A percentile compares a stretch with the other conserved stretches of the same genome.
phyloP scores from a whole-genome alignment of 2,329 filamentous ascomycete genomes.

The Talaromyces sp. region DNA sequence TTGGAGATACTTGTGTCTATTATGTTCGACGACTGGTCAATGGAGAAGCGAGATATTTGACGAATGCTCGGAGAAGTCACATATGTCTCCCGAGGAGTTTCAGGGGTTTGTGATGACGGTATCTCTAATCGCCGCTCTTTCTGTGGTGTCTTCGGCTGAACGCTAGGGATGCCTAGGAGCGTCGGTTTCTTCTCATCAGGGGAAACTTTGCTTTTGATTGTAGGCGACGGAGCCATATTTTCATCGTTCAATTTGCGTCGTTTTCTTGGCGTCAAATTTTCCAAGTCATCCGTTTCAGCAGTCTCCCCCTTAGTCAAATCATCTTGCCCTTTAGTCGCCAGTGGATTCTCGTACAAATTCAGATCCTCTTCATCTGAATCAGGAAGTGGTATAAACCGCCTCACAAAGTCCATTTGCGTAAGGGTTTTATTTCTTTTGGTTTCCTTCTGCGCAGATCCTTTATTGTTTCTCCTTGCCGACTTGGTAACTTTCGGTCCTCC shows the following conservation, averaged over 20 bases:
- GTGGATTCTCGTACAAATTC: background rate
- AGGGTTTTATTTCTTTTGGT: constrained; percentile 36
- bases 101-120: constrained; percentile 44
- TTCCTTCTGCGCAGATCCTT: background rate
- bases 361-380: constrained; percentile 30
- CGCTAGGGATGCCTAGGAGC: background rate
- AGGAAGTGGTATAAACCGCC: constrained; percentile 33
- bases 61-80: constrained; percentile 36
- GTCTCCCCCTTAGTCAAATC: background rate
- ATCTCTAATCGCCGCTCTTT: constrained; percentile 35
- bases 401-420: constrained; percentile 44
- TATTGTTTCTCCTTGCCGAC: constrained; percentile 25
- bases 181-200: background rate
- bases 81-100: constrained; percentile 39
- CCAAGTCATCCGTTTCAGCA: background rate
- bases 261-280: constrained; percentile 21
- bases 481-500: constrained; percentile 21
- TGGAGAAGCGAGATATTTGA: constrained; percentile 28
- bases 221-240: background rate
- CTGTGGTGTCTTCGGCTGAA: constrained; percentile 32
- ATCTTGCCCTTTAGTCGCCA: background rate
- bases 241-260: constrained; percentile 24
- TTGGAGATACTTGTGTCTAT: background rate
- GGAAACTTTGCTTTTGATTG: background rate
- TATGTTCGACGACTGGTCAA: constrained; percentile 16